Evolutionary conservation across 2,329 filamentous ascomycete species (phyloP), one percentile per base, ranked within the genome.

Genomic region (Monosporascus cannonballus): DNA sequence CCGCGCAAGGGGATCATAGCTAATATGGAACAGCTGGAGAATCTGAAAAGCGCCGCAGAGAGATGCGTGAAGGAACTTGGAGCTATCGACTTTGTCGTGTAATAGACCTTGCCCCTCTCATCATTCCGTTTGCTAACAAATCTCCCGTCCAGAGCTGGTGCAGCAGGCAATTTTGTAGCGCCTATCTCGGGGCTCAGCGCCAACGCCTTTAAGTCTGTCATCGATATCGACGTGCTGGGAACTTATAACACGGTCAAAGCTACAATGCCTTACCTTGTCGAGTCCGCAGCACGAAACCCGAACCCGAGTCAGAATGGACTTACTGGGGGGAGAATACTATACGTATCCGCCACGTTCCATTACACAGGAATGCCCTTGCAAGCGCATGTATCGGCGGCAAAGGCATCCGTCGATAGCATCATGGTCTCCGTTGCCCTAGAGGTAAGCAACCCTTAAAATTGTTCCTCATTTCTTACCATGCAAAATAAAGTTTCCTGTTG

Each of bases 241-340:
- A 95, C 89, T 17, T 99, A 89, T 74, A 96, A 97, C 75, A 96
- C 91, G 3, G 79, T 96, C 65, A 97, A 97, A 73, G 91, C 93
- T 3, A 94, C 90, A 1, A 75, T 96, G 36, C 90, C 90, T 0
- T 80, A 96, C 64, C 81, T 99, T 3, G 72, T 90, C 14, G 78
- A 83, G 61, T 95, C 90, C n/a, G 85, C 88, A 1, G 71, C 73
- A 36, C 81, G 80, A 18, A 83, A 87, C 59, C 78, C 81, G 2
- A 81, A 81, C 54, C 73, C 76, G 1, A 71, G 73, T 25, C 78
- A 80, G 1, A 81, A 86, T 41, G 88, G 87, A 15, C 76, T 64
- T 37, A 87, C 86, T 0, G 88, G 89, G 47, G 91, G 92, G 9
- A 85, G 92, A 53, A 91, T 97, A 65, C 82, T 96, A 64, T 96